Percentiles rank a stretch among this genome's conserved stretches.
Conservation (phyloP, 164 flowering plant species). For the Malania oleifera region DNA sequence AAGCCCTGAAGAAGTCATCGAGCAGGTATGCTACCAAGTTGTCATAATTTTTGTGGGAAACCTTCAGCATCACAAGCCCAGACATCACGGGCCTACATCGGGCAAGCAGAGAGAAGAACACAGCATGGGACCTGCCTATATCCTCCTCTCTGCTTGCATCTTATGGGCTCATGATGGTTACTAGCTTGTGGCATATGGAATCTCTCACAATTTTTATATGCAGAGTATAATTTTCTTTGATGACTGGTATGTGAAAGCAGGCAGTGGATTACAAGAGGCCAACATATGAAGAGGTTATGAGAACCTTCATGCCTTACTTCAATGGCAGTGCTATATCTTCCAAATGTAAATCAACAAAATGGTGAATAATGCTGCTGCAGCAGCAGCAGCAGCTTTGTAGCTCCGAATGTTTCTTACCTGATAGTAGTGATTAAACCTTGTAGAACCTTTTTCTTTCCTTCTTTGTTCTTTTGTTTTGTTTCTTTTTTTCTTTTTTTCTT, state of each 20-base stretch:
- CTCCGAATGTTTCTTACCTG: slow-evolving; percentile 9
- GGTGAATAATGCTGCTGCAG: slow-evolving; percentile 28
- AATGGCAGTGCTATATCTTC: slow-evolving; percentile 33
- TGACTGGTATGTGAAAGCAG: slow-evolving; percentile 30
- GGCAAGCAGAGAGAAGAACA: no score
- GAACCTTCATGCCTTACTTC: slow-evolving; percentile 57
- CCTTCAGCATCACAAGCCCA: no score
- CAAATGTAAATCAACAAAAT: slow-evolving; percentile 56
- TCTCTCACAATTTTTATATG: no score
- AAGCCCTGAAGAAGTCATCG: slow-evolving; percentile 73
- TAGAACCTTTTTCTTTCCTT: slow-evolving; percentile 13
- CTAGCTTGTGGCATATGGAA: not conserved
- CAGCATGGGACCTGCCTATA: no score
- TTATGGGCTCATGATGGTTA: not conserved
- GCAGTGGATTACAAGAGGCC: slow-evolving; percentile 96
- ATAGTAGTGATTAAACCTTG: slow-evolving; percentile 1
- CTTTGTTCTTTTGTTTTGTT: no score
- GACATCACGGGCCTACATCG: no score
- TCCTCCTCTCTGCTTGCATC: not conserved
- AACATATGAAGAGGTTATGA: slow-evolving; percentile 76
- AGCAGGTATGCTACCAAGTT: slow-evolving; percentile 50
- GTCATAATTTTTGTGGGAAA: no score
- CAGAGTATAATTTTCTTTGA: not conserved
- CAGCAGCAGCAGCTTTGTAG: slow-evolving; percentile 9
- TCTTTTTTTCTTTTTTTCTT: no score